phyloP scores from a whole-genome alignment of 345 rosid species.

The Populus nigra region DNA sequence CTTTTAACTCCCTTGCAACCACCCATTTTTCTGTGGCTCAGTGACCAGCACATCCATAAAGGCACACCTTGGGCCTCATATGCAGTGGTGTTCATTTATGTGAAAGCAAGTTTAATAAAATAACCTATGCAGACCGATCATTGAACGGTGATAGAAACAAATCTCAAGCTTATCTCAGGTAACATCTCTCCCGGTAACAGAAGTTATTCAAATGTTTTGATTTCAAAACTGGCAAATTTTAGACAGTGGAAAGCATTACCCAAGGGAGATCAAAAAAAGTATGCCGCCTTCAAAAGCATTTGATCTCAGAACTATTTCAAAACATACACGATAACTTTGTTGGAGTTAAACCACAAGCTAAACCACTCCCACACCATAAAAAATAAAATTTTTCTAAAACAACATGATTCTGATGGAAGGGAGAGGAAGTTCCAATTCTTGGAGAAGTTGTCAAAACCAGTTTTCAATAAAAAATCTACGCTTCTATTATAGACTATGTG shows the following conservation, averaged over 20 bases:
- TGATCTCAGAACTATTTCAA: background rate
- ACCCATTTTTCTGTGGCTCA: background rate
- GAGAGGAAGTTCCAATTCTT: background rate
- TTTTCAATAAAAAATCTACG: background rate
- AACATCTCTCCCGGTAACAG: background rate
- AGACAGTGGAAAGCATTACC: background rate
- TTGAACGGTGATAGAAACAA: background rate
- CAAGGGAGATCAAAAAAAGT: background rate
- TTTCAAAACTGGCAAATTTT: background rate
- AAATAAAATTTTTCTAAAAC: background rate
- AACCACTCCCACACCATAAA: background rate
- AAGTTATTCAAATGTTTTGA: background rate
- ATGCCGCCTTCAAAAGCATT: background rate
- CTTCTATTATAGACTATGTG: background rate
- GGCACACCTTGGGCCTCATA: background rate
- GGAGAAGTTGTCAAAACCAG: background rate
- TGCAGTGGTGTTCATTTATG: background rate
- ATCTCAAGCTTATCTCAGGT: background rate
- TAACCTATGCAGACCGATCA: background rate
- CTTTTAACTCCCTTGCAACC: slow-evolving; percentile 4
- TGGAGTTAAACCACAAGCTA: background rate
- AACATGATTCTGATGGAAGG: background rate
- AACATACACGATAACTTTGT: background rate
- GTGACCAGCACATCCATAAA: background rate
- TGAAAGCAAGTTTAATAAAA: background rate